phyloP scores from a whole-genome alignment of 257 asterid species.

The Nicotiana attenuata region DNA sequence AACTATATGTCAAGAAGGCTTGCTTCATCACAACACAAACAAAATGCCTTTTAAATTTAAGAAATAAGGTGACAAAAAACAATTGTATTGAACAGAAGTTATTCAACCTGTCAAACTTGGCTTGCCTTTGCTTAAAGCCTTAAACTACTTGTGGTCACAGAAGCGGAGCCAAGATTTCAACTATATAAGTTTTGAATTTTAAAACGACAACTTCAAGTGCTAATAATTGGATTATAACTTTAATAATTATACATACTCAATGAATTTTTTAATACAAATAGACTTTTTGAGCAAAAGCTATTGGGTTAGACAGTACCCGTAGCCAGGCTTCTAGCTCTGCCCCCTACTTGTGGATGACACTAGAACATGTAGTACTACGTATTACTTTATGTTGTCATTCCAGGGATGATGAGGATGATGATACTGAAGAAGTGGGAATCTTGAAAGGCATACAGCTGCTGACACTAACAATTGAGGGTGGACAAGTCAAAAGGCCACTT shows the following conservation, averaged over 20 bases:
- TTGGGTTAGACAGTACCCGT: too few relatives aligned
- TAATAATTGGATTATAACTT: too few relatives aligned
- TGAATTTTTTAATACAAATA: too few relatives aligned
- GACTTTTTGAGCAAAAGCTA: too few relatives aligned
- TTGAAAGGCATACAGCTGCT: background rate
- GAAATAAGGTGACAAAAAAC: too few relatives aligned
- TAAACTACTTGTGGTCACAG: background rate
- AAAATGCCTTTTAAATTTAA: background rate
- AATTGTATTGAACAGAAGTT: background rate
- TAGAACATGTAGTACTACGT: background rate
- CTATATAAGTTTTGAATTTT: too few relatives aligned
- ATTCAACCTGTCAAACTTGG: background rate
- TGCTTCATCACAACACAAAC: too few relatives aligned
- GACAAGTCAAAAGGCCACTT: background rate
- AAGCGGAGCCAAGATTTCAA: too few relatives aligned
- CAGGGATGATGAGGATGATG: background rate
- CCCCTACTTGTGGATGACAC: background rate
- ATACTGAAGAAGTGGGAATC: background rate
- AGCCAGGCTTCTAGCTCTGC: too few relatives aligned
- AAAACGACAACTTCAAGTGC: too few relatives aligned
- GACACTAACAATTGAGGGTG: background rate
- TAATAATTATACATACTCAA: too few relatives aligned
- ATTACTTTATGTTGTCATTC: background rate
- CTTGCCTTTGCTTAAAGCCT: background rate
- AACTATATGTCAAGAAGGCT: too few relatives aligned